Evolutionary conservation across 106 monocot species (phyloP), one percentile per base, ranked within the genome.

Genomic region (Cymbidium sinense): DNA sequence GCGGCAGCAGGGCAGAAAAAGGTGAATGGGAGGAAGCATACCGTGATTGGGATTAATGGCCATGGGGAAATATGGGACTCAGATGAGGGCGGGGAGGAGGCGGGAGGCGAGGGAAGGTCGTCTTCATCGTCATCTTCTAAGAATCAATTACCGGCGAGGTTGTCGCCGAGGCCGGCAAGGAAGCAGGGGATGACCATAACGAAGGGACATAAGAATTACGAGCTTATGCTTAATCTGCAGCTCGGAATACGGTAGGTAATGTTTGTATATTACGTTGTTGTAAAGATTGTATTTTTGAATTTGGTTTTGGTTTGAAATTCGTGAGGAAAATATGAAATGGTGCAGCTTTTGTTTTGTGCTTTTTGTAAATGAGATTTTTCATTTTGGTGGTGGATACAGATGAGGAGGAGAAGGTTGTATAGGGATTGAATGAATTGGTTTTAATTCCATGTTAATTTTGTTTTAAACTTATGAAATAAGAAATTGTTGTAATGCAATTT

Each of bases 201-300:
- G 0, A 89, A 84, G 51, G 89, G 93, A 43, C 93, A 93, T 64
- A 88, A 85, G 78, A 93, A 93, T 61, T 93, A 90, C 64, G 93
- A 93, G 34, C 93, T 93, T 77, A 93, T 93, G 93, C 93, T 93
- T 21, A 93, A 90, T 84, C 87, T 93, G 8, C 93, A 93, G 77
- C 87, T 93, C 34, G 93, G 93, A 21, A 86, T 93, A 36, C 84
- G 91, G 91, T 91, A 80, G 47, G 70, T 71, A 17, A 70, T 62
- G 61, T 62, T 47, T 39, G 13, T 47, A 12, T 47, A 47, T 47
- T 47, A 13, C 13, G 47, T 13, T 1, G 15, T 47, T 47, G 47
- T 47, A 27, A 23, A n/a, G 27, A 25, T 62, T 27, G 58, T 11
- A 4, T 23, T 58, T 58, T 58, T n/a, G 0, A 6, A 23, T 23